These are phyloP conservation scores for Thymus mandschuricus DNA, from an alignment of 257 asterid species.

Conservation along the genomic window DNA sequence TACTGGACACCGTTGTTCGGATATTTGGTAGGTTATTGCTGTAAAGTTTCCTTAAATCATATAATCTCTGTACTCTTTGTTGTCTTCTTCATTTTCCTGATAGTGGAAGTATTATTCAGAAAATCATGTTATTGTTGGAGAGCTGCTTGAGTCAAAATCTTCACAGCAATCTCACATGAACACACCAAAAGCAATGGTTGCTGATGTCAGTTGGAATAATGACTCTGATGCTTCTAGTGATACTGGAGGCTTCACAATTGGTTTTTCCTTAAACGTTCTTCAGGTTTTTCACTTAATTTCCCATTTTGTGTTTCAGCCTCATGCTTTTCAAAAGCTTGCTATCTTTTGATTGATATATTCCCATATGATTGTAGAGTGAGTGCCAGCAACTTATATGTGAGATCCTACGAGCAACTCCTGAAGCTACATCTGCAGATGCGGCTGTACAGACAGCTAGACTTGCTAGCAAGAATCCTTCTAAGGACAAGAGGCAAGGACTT, in stretches of 20 bases:
- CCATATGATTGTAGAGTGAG: slow-evolving; percentile 73
- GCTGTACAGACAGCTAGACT: slow-evolving; percentile 97
- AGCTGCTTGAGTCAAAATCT: slow-evolving; percentile 90
- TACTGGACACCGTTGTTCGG: slow-evolving; percentile 76
- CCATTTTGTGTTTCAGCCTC: slow-evolving; percentile 17
- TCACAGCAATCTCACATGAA: slow-evolving; percentile 84
- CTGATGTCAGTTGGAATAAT: slow-evolving; percentile 78
- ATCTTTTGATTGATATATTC: slow-evolving; percentile 16
- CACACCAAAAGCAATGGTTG: slow-evolving; percentile 79
- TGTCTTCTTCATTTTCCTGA: slow-evolving; percentile 33
- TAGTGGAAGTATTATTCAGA: slow-evolving; percentile 53
- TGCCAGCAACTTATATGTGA: slow-evolving; percentile 99
- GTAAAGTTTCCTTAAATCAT: slow-evolving; percentile 28
- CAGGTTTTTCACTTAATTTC: slow-evolving; percentile 62
- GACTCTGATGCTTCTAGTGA: slow-evolving; percentile 80
- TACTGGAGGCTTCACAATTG: slow-evolving; percentile 96
- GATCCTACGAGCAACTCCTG: slow-evolving; percentile 99
- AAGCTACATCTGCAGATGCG: slow-evolving; percentile 99
- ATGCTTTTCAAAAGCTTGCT: slow-evolving; percentile 1
- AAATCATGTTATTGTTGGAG: slow-evolving; percentile 98
- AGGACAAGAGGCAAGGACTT: slow-evolving; percentile 85
- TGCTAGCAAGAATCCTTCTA: slow-evolving; percentile 85
- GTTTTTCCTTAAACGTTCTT: slow-evolving; percentile 85
- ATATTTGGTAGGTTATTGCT: slow-evolving; percentile 69
- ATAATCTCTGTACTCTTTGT: slow-evolving; percentile 25